Base-by-base conservation (phyloP, 139 green algal genomes). In the Chlorella sorokiniana region DNA sequence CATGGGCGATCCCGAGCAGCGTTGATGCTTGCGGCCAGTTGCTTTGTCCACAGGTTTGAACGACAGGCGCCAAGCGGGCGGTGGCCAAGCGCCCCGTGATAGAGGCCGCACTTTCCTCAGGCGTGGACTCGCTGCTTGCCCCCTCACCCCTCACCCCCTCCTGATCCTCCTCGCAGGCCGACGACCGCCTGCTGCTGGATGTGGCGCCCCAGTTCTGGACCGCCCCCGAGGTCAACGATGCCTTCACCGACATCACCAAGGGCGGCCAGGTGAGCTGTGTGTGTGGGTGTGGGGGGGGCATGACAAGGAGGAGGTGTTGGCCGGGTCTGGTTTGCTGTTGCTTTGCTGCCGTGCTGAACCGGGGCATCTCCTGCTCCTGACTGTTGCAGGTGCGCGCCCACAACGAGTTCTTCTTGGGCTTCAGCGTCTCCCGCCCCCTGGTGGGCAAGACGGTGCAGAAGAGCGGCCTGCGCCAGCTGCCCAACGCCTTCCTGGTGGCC, bases 151-250 rank as follows among this genome's bases (percentile, higher is more conserved):
- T 22, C 38, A 37, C 6, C 38, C 37, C 38, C 65, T 35, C 18
- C 69, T 38, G 22, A 14, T 22, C 42, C 6, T 29, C 29, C 18
- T 20, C 44, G 44, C 75, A 92, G 80, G 73, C 83, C 11, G 88
- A 86, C 20, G 92, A 96, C 74, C 81, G 90, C 40, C 78, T 96
- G 76, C 82, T 96, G 44, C 78, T 96, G 16, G 86, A 88, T 68
- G 83, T 87, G 3, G 78, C 56, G 4, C 42, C 73, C 1, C 68
- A 82, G 37, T 94, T 95, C 67, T 76, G 78, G 61, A 82, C 69
- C 8, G 74, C 31, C 27, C 37, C 79, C 31, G 79, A 85, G 8
- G 80, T 91, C 52, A 84, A 86, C 45, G 23, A 56, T 0, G 81
- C 81, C 71, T 91, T 91, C 76, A 68, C 51, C 9, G 38, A 81